These are phyloP conservation scores for Blastobotrys parvus DNA, from an alignment of 805 yeast genomes.

Conservation along the genomic window DNA sequence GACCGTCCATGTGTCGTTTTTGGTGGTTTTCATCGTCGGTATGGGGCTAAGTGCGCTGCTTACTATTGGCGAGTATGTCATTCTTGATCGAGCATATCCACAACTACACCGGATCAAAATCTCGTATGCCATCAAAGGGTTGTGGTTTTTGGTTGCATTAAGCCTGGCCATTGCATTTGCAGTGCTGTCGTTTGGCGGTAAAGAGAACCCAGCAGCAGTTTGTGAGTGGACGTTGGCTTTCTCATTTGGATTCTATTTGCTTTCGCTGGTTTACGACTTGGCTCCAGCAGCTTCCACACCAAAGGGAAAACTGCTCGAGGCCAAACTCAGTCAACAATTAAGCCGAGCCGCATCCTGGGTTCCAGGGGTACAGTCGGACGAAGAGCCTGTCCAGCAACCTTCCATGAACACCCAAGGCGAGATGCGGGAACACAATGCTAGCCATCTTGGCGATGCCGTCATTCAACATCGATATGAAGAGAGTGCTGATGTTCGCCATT, in stretches of 20 bases:
- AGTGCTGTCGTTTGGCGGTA: constrained; percentile 28
- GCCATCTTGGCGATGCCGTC: constrained; percentile 10
- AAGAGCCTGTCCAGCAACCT: not conserved
- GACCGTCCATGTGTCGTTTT: constrained; percentile 51
- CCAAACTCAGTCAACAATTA: constrained; percentile 1
- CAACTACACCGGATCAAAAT: constrained; percentile 28
- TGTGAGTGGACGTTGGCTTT: constrained; percentile 87
- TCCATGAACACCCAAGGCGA: not conserved
- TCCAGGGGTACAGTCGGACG: not conserved
- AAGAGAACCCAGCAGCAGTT: constrained; percentile 43
- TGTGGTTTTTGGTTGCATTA: constrained; percentile 62
- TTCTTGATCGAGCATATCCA: constrained; percentile 38
- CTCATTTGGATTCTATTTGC: constrained; percentile 65
- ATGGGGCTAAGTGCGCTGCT: constrained; percentile 46
- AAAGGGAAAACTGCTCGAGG: constrained; percentile 20
- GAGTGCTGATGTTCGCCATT: not conserved
- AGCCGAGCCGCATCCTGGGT: not conserved
- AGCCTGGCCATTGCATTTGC: constrained; percentile 65
- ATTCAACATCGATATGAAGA: constrained; percentile 7
- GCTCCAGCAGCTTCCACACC: constrained; percentile 46
- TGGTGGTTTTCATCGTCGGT: constrained; percentile 62
- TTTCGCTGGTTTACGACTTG: constrained; percentile 61
- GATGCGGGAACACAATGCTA: constrained; percentile 10
- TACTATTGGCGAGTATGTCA: constrained; percentile 37
- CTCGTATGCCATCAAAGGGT: constrained; percentile 42